These are phyloP conservation scores for Epichloe brachyelytri DNA, from an alignment of 2,329 filamentous ascomycete genomes.

Conservation along the genomic window DNA sequence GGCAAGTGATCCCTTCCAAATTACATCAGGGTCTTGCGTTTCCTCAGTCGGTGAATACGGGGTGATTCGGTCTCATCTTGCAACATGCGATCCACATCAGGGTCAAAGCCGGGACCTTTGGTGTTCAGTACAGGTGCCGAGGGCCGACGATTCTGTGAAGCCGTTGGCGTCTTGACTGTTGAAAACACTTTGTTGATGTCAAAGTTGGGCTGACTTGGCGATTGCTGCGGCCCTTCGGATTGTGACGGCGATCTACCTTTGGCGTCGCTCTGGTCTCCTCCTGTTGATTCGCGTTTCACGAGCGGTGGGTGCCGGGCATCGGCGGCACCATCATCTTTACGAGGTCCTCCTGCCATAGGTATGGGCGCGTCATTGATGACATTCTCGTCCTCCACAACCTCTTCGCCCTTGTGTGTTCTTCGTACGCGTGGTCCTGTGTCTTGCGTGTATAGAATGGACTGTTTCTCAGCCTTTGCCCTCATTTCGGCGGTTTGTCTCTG, in stretches of 20 bases:
- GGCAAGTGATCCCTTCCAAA: conserved; percentile 64
- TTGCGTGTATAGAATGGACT: conserved; percentile 70
- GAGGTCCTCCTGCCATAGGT: conserved; percentile 13
- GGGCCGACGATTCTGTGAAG: conserved; percentile 31
- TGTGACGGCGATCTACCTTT: conserved; percentile 25
- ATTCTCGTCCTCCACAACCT: conserved; percentile 70
- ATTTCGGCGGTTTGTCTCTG: conserved; percentile 65
- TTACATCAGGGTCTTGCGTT: conserved; percentile 49
- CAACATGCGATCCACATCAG: conserved; percentile 81
- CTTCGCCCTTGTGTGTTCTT: conserved; percentile 90
- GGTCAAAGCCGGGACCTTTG: conserved; percentile 56
- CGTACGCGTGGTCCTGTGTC: conserved; percentile 62
- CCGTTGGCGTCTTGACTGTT: conserved; percentile 63
- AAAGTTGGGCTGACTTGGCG: conserved; percentile 49
- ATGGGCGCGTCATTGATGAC: conserved; percentile 23
- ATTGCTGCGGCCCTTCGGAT: conserved; percentile 33
- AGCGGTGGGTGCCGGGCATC: conserved; percentile 9
- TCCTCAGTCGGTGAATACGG: conserved; percentile 74
- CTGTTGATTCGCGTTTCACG: conserved; percentile 24
- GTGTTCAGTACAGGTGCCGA: conserved; percentile 33
- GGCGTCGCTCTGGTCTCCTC: conserved; percentile 15
- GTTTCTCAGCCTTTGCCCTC: conserved; percentile 66
- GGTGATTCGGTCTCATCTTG: conserved; percentile 70
- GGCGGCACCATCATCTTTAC: conserved; percentile 2
- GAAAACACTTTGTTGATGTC: conserved; percentile 80